phyloP scores from a whole-genome alignment of 768 basidiomycete genomes.

The Coprinopsis strossmayeri region DNA sequence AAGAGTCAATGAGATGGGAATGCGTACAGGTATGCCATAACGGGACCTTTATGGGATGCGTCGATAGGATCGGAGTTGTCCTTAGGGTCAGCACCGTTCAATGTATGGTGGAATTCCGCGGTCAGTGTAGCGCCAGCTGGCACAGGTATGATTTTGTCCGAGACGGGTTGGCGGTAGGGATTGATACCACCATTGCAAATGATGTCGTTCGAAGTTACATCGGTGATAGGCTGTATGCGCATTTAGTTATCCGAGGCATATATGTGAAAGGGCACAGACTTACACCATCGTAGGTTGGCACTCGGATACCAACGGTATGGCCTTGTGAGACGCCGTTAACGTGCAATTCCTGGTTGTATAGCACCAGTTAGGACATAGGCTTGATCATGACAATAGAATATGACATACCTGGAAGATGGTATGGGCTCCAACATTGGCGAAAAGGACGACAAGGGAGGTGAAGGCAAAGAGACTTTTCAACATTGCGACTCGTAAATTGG shows the following conservation, averaged over 20 bases:
- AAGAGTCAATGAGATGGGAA: neutral
- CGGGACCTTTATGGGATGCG: conserved; percentile 45
- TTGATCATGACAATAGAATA: neutral
- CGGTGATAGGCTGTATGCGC: conserved; percentile 40
- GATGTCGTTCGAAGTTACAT: conserved; percentile 47
- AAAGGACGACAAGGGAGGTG: conserved; percentile 23
- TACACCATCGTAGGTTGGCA: conserved; percentile 34
- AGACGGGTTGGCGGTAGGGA: conserved; percentile 43
- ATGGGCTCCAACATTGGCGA: conserved; percentile 35
- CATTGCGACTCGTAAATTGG: neutral
- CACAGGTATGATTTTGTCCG: conserved; percentile 36
- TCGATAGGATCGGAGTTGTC: conserved; percentile 44
- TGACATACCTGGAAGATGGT: conserved; percentile 41
- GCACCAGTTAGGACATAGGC: neutral
- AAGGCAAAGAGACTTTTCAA: conserved; percentile 22
- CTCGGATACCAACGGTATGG: conserved; percentile 29
- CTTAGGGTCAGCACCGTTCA: conserved; percentile 31
- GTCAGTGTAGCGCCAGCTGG: conserved; percentile 48
- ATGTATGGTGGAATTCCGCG: conserved; percentile 46
- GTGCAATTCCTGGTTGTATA: conserved; percentile 29
- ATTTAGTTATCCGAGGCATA: neutral
- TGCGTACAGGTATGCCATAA: conserved; percentile 43
- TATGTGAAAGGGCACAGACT: conserved; percentile 1
- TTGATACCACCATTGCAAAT: conserved; percentile 60
- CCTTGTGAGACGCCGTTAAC: conserved; percentile 42